Conservation (phyloP, 1,139 yeast genomes). For the Pneumocystis murina region DNA sequence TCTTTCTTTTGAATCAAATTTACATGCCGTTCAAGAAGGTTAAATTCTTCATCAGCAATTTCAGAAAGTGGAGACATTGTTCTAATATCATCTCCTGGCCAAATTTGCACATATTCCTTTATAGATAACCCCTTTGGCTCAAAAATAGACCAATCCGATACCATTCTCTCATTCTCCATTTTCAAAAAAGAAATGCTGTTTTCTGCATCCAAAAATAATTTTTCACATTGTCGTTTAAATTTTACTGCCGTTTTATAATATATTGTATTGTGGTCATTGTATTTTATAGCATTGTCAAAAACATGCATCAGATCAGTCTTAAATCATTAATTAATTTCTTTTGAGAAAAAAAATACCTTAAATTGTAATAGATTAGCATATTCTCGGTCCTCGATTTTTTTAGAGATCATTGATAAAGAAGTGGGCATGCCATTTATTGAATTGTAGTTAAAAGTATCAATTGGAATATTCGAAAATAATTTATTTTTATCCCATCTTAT, state of each 20-base stretch:
- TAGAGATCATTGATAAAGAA: not conserved
- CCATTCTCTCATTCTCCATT: constrained; percentile 5
- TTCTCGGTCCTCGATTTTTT: not conserved
- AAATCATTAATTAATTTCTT: not conserved
- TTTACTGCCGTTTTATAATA: not conserved
- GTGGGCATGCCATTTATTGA: not conserved
- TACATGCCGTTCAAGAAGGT: not conserved
- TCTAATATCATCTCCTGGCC: constrained; percentile 1
- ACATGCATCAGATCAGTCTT: not conserved
- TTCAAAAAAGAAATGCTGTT: not conserved
- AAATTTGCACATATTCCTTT: not conserved
- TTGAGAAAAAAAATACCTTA: not conserved
- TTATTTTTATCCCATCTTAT: not conserved
- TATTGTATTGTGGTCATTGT: not conserved
- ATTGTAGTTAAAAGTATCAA: not conserved
- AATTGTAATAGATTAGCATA: not conserved
- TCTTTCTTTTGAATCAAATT: not conserved
- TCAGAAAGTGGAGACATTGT: constrained; percentile 1
- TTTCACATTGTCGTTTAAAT: not conserved
- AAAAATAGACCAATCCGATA: constrained; percentile 2
- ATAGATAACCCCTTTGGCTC: not conserved
- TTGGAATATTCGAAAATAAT: not conserved
- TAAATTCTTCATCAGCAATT: constrained; percentile 1
- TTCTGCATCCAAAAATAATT: not conserved
- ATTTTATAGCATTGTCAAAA: not conserved